These are phyloP conservation scores for Monosporozyma aquatica DNA, from an alignment of 805 yeast genomes.

Conservation along the genomic window DNA sequence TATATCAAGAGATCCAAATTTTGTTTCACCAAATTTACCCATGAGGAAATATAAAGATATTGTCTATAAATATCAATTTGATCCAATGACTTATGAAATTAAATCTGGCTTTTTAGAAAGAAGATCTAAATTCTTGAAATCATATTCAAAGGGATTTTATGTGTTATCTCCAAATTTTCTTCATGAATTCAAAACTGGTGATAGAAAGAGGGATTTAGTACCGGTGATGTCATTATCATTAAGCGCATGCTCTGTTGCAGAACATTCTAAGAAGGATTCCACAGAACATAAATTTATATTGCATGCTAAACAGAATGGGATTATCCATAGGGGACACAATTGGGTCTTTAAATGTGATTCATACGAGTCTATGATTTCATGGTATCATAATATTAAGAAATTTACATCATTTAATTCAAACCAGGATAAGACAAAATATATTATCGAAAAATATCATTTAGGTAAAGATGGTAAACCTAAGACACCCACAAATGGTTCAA, in stretches of 20 bases:
- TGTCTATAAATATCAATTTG: slow-evolving; percentile 56
- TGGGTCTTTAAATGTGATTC: slow-evolving; percentile 93
- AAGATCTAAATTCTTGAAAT: slow-evolving; percentile 81
- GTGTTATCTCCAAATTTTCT: slow-evolving; percentile 80
- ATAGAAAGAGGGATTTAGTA: slow-evolving; percentile 67
- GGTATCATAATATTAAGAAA: slow-evolving; percentile 73
- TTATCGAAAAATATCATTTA: slow-evolving; percentile 14
- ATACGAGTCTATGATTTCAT: slow-evolving; percentile 65
- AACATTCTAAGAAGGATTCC: slow-evolving; percentile 59
- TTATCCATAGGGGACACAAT: slow-evolving; percentile 74
- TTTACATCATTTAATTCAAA: slow-evolving; percentile 59
- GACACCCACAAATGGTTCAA: not conserved
- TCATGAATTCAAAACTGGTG: slow-evolving; percentile 82
- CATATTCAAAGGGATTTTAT: slow-evolving; percentile 86
- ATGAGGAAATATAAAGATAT: slow-evolving; percentile 55
- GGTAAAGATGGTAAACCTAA: slow-evolving; percentile 7
- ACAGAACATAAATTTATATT: slow-evolving; percentile 69
- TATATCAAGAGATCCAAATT: slow-evolving; percentile 59
- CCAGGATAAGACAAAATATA: slow-evolving; percentile 43
- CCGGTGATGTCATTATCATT: slow-evolving; percentile 80
- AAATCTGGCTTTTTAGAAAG: slow-evolving; percentile 79
- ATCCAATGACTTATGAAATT: slow-evolving; percentile 58
- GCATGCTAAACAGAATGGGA: slow-evolving; percentile 63
- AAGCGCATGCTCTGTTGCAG: slow-evolving; percentile 72
- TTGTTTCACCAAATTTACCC: slow-evolving; percentile 54